These are phyloP conservation scores for Bacidia rubella DNA, from an alignment of 495 filamentous ascomycete genomes.

Conservation along the genomic window DNA sequence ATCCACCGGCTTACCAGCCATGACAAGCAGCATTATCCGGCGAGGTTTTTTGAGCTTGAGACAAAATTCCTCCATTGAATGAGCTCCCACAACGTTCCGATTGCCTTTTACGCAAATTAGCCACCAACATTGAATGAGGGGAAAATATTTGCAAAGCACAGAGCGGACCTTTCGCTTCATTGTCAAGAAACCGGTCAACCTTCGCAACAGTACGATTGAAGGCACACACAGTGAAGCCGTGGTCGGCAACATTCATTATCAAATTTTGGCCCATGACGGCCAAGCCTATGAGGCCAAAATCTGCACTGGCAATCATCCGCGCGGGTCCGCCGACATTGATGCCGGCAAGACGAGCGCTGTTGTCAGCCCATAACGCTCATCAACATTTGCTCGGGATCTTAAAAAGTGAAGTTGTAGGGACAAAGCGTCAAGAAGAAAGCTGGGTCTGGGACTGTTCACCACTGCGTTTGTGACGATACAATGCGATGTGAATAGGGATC, in stretches of 20 bases:
- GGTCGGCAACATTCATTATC: conserved; percentile 95
- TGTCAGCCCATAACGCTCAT: conserved; percentile 46
- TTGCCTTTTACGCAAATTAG: not conserved
- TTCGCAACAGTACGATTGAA: conserved; percentile 97
- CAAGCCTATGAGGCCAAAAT: conserved; percentile 99
- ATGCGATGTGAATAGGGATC: not conserved
- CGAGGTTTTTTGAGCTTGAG: conserved; percentile 92
- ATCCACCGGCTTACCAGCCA: conserved; percentile 94
- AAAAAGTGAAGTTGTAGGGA: not conserved
- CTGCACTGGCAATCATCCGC: conserved; percentile 44
- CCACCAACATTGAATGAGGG: not conserved
- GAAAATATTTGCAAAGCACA: not conserved
- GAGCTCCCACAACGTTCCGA: conserved; percentile 84
- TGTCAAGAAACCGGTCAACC: conserved; percentile 87
- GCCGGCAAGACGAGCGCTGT: conserved; percentile 74
- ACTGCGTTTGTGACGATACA: too few species aligned
- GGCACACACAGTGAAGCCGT: conserved; percentile 89
- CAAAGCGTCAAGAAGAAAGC: not conserved
- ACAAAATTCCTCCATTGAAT: conserved; percentile 87
- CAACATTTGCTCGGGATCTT: conserved; percentile 9
- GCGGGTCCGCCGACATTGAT: conserved; percentile 61
- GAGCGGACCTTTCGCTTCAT: conserved; percentile 73
- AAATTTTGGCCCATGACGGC: conserved; percentile 98
- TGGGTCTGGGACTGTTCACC: conserved; percentile 3
- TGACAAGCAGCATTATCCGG: conserved; percentile 93